Percentiles rank a stretch among this genome's conserved stretches.
phyloP scores from a whole-genome alignment of 257 asterid species.

The Nemophila menziesii region DNA sequence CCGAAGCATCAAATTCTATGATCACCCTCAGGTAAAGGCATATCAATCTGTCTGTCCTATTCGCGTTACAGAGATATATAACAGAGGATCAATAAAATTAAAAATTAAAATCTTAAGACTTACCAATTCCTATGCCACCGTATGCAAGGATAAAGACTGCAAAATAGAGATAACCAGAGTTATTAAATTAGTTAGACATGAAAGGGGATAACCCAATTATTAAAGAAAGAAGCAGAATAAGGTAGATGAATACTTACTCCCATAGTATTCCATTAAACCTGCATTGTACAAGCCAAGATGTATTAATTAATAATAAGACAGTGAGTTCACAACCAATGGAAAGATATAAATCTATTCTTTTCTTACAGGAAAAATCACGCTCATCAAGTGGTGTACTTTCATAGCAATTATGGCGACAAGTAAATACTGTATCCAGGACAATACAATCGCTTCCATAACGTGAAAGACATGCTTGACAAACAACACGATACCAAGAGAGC shows the following conservation, averaged over 20 bases:
- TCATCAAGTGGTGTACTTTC: slow-evolving; percentile 26
- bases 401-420: slow-evolving; percentile 23
- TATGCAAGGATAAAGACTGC: background rate
- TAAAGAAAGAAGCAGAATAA: background rate
- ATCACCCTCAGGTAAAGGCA: no score
- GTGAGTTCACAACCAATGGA: no score
- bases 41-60: no score
- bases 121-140: background rate
- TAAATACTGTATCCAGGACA: slow-evolving; percentile 2
- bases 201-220: background rate
- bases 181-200: background rate
- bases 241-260: background rate
- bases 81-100: background rate
- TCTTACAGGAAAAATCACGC: slow-evolving; percentile 27
- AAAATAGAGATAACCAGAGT: background rate
- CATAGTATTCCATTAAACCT: slow-evolving; percentile 25
- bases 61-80: no score
- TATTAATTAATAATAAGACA: no score
- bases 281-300: slow-evolving; percentile 17
- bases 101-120: background rate
- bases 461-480: slow-evolving; percentile 14
- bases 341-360: no score
- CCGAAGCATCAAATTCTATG: no score
- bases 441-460: slow-evolving; percentile 12
- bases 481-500: slow-evolving; percentile 16